phyloP scores from a whole-genome alignment of 345 rosid species.

The Eucalyptus curtisii region DNA sequence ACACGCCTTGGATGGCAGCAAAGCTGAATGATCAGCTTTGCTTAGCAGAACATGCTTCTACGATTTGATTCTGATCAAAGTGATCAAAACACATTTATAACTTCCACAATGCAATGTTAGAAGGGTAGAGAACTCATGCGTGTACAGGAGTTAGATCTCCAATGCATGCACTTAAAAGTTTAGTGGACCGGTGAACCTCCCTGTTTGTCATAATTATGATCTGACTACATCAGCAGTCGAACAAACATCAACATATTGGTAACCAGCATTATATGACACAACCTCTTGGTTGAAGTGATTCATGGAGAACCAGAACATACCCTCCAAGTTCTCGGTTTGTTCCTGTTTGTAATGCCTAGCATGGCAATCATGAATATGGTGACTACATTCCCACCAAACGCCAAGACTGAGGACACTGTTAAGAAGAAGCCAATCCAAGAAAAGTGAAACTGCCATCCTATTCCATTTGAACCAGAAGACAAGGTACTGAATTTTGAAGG shows the following conservation, averaged over 20 bases:
- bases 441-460: neutral
- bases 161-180: neutral
- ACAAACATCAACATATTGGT: neutral
- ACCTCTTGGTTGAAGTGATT: no score
- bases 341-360: slow-evolving; percentile 13
- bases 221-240: neutral
- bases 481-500: no score
- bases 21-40: neutral
- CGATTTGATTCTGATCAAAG: no score
- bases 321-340: neutral
- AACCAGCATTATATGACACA: neutral
- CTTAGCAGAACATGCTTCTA: neutral
- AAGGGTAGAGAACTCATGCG: neutral
- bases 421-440: neutral
- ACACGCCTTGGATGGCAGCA: no score
- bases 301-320: no score
- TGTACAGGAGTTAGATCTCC: neutral
- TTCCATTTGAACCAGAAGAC: neutral
- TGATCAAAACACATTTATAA: neutral
- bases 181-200: fast-evolving
- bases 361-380: slow-evolving; percentile 27
- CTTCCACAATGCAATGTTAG: neutral
- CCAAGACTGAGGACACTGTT: slow-evolving; percentile 31
- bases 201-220: neutral
- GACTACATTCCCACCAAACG: slow-evolving; percentile 36